Evolutionary conservation across 768 basidiomycete genomes (phyloP), one percentile per base, ranked within the genome.

Genomic region (Leccinellum albellum): DNA sequence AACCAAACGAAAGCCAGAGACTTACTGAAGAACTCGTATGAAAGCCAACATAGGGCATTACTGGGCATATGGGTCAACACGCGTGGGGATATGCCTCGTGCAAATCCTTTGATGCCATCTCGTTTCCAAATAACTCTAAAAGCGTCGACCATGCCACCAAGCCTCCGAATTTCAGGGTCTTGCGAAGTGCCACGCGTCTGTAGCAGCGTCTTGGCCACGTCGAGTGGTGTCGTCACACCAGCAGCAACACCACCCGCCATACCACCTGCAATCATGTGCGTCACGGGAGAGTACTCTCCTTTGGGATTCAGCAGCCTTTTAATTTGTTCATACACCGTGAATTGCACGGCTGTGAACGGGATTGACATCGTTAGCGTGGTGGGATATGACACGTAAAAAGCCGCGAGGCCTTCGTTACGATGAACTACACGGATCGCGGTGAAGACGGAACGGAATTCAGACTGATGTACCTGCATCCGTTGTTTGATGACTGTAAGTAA

Each of bases 361-460:
- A 99, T 90, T 46, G 92, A 88, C 81, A 99, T 98, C 61, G 85
- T 91, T 65, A 99, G 79, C 4, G 97, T 99, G 15, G 97, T 99
- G 21, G 97, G 97, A 74, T 99, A 99, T 5, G 97, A 99, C 57
- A 99, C 86, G 74, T 98, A 99, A 79, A 99, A 98, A 9, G 97
- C 97, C 35, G 75, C 65, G 47, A 97, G 70, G 37, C 97, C 97
- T 74, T 99, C 97, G 33, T 76, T 85, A 45, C 75, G 81, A 74
- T 93, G 94, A 51, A 99, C 89, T 13, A 87, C 86, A 23, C 82
- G 81, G 55, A 94, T 92, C 64, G 94, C 94, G n/a, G 84, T 82
- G 62, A 87, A 75, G 44, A 95, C 91, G 35, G 91, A 92, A 46
- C 88, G 88, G 74, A 93, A 94, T 71, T 89, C 80, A 4, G 97